Evolutionary conservation across 352 stramenopile genomes (phyloP), one percentile per base, ranked within the genome.

Genomic region (Hyaloperonospora arabidopsidis): DNA sequence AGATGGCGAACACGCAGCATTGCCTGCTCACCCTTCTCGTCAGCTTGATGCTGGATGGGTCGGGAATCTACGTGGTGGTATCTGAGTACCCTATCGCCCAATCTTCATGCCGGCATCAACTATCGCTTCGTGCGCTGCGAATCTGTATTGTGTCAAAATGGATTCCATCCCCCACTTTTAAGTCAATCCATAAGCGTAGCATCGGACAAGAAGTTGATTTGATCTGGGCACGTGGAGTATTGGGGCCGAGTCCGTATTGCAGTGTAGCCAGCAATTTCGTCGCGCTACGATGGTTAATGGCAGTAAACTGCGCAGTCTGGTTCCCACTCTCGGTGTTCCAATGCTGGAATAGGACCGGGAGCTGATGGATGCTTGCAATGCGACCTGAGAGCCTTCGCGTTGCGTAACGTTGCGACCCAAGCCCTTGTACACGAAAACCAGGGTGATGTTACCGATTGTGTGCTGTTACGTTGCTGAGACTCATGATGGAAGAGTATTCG

Each of bases 21-120:
- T 79, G 32, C 78, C 78, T 5, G 53, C 85, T 18, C 75, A 86
- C 34, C 73, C 45, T 88, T 14, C 46, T 86, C 5, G 40, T 81
- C 18, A 83, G 63, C 39, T 34, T 88, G 1, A 43, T 85, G 28
- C 47, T 85, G 0, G 78, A 88, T 88, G 68, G 69, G 76, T 88
- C 49, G 78, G 86, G 51, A 88, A 88, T n/a, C 41, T 88, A 88
- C 51, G 28, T 86, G 12, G 72, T 88, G 66, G 73, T 75, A 8
- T 88, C 86, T 28, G 78, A 88, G 49, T 88, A 88, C 32, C 75
- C 78, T 13, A 73, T 88, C 17, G 40, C 70, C 0, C 70, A 86
- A 51, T 61, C 65, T 15, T 74, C 78, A 23, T 53, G 72, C 34
- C 65, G 57, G 15, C 66, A 86, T 0, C 75, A 88, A 36, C 57